phyloP scores from a whole-genome alignment of 2,329 filamentous ascomycete species.

The Dothistroma pini region DNA sequence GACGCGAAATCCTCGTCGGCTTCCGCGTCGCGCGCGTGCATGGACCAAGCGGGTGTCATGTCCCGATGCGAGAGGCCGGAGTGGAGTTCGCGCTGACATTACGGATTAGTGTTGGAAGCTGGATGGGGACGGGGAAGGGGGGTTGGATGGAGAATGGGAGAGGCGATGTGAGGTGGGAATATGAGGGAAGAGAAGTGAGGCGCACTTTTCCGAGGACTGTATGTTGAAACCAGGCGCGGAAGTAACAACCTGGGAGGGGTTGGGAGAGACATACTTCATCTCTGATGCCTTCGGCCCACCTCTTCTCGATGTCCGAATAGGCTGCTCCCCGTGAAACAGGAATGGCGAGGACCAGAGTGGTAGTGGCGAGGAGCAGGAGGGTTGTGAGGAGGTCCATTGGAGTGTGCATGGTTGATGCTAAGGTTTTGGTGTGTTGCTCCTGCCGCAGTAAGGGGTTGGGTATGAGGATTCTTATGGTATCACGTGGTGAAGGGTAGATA shows the following conservation, averaged over 20 bases:
- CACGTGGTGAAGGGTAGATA: not conserved
- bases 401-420: conserved; percentile 16
- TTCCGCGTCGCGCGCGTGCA: conserved; percentile 4
- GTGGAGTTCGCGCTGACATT: conserved; percentile 18
- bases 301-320: conserved; percentile 28
- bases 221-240: conserved; percentile 4
- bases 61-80: conserved; percentile 14
- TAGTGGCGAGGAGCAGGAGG: conserved; percentile 5
- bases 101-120: not conserved
- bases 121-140: not conserved
- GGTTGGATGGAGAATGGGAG: not conserved
- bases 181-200: not conserved
- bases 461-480: not conserved
- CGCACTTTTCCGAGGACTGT: not conserved
- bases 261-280: conserved; percentile 25
- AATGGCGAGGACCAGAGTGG: conserved; percentile 7
- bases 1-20: conserved; percentile 4
- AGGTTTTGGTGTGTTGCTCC: not conserved
- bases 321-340: conserved; percentile 15
- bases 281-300: conserved; percentile 27
- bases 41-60: conserved; percentile 19
- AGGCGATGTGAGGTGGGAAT: not conserved
- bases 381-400: conserved; percentile 12
- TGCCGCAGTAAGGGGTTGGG: not conserved
- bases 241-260: conserved; percentile 4